These are phyloP conservation scores for Thelonectria blattea DNA, from an alignment of 2,329 filamentous ascomycete genomes.

Conservation along the genomic window DNA sequence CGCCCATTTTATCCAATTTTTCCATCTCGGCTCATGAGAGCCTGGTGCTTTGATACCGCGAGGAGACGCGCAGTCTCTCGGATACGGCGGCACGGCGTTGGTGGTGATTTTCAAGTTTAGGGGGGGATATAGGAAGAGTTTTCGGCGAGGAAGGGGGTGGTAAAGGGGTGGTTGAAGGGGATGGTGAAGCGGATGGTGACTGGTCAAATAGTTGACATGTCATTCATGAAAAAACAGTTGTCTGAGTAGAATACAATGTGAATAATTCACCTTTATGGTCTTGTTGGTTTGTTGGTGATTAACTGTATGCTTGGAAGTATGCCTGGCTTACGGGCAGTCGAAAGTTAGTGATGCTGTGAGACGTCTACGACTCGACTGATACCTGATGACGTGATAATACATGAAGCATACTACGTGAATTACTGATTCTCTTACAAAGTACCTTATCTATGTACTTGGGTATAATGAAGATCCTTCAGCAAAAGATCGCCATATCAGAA, in stretches of 20 bases:
- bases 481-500: no score
- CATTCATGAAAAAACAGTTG: not conserved
- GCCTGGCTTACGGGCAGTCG: no score
- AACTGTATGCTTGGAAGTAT: no score
- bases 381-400: no score
- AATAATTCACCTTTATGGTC: not conserved
- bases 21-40: conserved; percentile 20
- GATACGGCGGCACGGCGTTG: conserved; percentile 39
- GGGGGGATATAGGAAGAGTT: conserved; percentile 2
- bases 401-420: no score
- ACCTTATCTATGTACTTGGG: no score
- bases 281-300: not conserved
- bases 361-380: no score
- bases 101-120: conserved; percentile 31
- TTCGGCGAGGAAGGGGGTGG: conserved; percentile 1
- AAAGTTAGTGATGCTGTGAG: no score
- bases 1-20: conserved; percentile 22
- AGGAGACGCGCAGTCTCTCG: conserved; percentile 34
- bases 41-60: conserved; percentile 34
- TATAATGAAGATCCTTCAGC: no score
- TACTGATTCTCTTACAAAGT: no score
- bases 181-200: not conserved
- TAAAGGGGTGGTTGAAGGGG: not conserved
- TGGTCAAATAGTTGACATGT: not conserved
- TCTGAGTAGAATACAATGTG: not conserved